Evolutionary conservation across 2,329 filamentous ascomycete species (phyloP).

Genomic region (Claviceps sp.): DNA sequence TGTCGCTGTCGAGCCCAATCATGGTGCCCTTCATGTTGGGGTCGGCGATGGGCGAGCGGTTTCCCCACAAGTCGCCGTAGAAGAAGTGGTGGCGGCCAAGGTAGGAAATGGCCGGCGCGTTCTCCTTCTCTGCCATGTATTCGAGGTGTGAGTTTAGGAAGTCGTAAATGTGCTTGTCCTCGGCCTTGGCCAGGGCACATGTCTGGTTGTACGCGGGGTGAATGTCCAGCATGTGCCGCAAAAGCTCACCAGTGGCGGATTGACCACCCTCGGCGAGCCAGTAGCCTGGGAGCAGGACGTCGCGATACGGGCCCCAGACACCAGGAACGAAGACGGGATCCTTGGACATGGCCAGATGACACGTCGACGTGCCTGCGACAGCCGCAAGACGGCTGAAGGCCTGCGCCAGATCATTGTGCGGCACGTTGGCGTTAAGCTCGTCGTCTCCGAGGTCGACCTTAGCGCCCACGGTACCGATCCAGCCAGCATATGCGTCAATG

Average conservation of each 20-base stretch:
- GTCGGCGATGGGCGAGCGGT: constrained; percentile 87
- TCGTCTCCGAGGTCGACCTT: constrained; percentile 65
- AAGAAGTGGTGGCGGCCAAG: constrained; percentile 93
- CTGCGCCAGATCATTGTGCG: constrained; percentile 78
- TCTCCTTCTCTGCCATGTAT: constrained; percentile 54
- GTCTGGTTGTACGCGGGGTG: constrained; percentile 83
- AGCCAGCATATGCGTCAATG: constrained; percentile 96
- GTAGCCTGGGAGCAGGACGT: constrained; percentile 79
- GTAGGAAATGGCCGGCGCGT: constrained; percentile 68
- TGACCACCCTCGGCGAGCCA: constrained; percentile 98
- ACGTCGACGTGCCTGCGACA: constrained; percentile 93
- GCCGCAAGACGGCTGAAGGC: constrained; percentile 87
- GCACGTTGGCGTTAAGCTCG: constrained; percentile 50
- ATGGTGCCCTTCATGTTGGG: constrained; percentile 84
- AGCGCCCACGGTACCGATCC: constrained; percentile 97
- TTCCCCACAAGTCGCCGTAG: constrained; percentile 95
- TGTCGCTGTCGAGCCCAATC: constrained; percentile 77
- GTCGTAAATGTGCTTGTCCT: constrained; percentile 84
- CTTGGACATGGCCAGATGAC: constrained; percentile 89
- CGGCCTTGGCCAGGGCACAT: constrained; percentile 62
- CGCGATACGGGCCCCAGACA: constrained; percentile 94
- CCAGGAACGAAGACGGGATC: constrained; percentile 88
- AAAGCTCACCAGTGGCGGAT: constrained; percentile 85
- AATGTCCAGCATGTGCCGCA: constrained; percentile 89
- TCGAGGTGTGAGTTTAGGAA: constrained; percentile 81